phyloP scores from a whole-genome alignment of 1,284 basidiomycete genomes.

The Apiotrichum mycotoxinovorans region DNA sequence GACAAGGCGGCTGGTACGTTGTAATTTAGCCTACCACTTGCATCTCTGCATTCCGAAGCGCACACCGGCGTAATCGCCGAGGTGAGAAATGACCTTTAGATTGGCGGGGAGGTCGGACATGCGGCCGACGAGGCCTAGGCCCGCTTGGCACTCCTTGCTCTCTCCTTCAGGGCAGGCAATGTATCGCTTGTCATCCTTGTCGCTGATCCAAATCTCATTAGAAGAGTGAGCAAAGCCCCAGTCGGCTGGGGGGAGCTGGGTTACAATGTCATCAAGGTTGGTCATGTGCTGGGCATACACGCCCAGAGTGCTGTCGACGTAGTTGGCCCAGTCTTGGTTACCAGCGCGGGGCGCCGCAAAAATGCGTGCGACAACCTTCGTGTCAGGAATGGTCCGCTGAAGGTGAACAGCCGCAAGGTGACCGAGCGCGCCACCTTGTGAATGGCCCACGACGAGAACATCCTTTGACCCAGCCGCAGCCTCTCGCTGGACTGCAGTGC shows the following conservation, averaged over 20 bases:
- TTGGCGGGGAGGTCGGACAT: neutral
- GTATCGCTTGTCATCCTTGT: neutral
- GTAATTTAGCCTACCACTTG: neutral
- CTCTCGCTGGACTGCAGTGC: neutral
- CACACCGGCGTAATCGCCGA: neutral
- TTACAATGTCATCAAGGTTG: constrained; percentile 25
- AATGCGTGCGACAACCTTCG: constrained; percentile 4
- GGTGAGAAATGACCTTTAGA: neutral
- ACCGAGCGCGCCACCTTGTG: constrained; percentile 23
- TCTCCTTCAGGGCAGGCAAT: neutral
- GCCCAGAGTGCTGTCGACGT: constrained; percentile 24
- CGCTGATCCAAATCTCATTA: constrained; percentile 22
- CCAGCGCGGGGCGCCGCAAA: constrained; percentile 27
- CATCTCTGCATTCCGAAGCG: neutral
- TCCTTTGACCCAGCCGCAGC: neutral
- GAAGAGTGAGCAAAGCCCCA: constrained; percentile 22
- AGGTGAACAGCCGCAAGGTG: constrained; percentile 17
- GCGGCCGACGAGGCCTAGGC: neutral
- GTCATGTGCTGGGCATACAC: constrained; percentile 18
- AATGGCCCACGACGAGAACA: constrained; percentile 27
- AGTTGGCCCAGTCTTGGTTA: constrained; percentile 26
- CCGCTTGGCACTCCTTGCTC: neutral
- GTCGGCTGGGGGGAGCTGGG: constrained; percentile 23
- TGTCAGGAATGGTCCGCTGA: constrained; percentile 10
- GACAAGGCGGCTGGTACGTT: no score